Conservation (phyloP, 768 basidiomycete species). For the Auriscalpium orientale region DNA sequence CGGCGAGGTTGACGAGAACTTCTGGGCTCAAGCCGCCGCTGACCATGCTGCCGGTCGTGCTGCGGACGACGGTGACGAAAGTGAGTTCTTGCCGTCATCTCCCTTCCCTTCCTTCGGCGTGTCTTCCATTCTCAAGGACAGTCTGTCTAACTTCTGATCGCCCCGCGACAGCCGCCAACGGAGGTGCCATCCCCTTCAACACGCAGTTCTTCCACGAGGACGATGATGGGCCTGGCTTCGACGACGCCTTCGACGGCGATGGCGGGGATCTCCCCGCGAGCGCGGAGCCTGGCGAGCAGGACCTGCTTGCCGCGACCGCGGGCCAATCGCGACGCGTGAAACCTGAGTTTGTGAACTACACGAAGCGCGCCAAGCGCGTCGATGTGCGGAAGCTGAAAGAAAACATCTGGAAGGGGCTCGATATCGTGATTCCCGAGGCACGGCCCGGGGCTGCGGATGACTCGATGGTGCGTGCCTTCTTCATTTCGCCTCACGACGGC, state of each 20-base stretch:
- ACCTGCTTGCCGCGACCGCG: slow-evolving; percentile 79
- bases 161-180: slow-evolving; percentile 29
- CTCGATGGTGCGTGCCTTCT: slow-evolving; percentile 39
- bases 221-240: slow-evolving; percentile 63
- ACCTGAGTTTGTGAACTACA: slow-evolving; percentile 88
- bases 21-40: slow-evolving; percentile 94
- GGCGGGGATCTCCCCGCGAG: slow-evolving; percentile 30
- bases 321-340: slow-evolving; percentile 67
- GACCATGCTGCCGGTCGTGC: slow-evolving; percentile 60
- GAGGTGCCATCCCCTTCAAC: slow-evolving; percentile 71
- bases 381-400: slow-evolving; percentile 97
- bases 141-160: no score
- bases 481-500: neutral
- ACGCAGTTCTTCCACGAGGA: slow-evolving; percentile 98
- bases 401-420: slow-evolving; percentile 92
- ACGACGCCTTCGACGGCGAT: slow-evolving; percentile 59
- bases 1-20: slow-evolving; percentile 91
- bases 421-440: slow-evolving; percentile 51
- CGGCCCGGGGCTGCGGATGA: slow-evolving; percentile 36
- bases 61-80: slow-evolving; percentile 52
- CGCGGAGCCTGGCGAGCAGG: slow-evolving; percentile 70
- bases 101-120: neutral
- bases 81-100: slow-evolving; percentile 31
- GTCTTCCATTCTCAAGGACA: neutral
- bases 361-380: slow-evolving; percentile 91